Conservation (phyloP, 2,329 filamentous ascomycete genomes). For the Phaeosphaeria sp. region DNA sequence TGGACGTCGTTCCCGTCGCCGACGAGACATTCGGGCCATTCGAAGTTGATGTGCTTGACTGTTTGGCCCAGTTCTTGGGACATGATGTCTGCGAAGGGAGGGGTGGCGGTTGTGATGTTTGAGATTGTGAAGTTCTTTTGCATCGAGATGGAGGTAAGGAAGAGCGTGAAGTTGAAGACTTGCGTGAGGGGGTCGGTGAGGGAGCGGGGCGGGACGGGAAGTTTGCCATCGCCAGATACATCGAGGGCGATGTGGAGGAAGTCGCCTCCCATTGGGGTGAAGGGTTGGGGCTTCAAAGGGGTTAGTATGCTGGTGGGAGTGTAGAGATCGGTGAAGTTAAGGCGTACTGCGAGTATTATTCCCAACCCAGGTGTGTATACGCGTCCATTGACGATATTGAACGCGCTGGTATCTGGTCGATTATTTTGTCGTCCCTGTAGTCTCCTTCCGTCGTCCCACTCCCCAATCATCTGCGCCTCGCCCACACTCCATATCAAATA, state of each 20-base stretch:
- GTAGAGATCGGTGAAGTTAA: neutral
- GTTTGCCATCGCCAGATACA: constrained; percentile 69
- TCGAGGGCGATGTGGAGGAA: constrained; percentile 71
- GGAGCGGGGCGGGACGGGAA: constrained; percentile 64
- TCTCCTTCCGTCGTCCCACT: constrained; percentile 15
- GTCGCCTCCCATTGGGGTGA: constrained; percentile 50
- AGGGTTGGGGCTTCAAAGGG: constrained; percentile 40
- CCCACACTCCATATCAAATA: constrained; percentile 26
- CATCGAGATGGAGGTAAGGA: constrained; percentile 69
- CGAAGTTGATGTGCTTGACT: constrained; percentile 76
- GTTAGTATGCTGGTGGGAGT: constrained; percentile 12
- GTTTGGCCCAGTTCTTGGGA: constrained; percentile 69
- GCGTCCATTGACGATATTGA: constrained; percentile 69
- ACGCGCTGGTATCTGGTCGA: constrained; percentile 45
- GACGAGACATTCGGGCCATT: constrained; percentile 73
- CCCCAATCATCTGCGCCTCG: constrained; percentile 38
- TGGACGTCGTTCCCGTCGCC: constrained; percentile 60
- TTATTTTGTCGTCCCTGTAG: constrained; percentile 27
- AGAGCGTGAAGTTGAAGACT: constrained; percentile 71
- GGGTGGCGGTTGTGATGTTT: constrained; percentile 62
- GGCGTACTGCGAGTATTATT: constrained; percentile 65
- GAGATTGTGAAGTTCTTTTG: constrained; percentile 72
- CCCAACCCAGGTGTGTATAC: constrained; percentile 74
- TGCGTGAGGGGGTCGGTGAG: constrained; percentile 61
- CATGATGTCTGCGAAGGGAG: constrained; percentile 68